Conservation (phyloP, 2,329 filamentous ascomycete species). For the Colletotrichum tropicale region DNA sequence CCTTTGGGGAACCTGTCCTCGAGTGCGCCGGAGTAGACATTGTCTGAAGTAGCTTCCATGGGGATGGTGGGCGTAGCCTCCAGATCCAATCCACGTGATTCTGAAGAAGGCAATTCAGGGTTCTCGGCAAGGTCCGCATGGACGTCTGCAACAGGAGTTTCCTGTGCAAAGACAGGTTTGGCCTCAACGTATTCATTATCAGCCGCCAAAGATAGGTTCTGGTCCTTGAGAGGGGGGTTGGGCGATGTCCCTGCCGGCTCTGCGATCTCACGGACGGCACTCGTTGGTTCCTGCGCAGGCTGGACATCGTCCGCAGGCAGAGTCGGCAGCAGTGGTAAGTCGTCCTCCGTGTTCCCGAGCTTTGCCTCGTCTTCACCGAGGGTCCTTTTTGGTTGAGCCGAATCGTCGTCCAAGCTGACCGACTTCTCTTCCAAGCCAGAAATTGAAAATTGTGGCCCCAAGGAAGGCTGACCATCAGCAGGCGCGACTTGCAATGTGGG, state of each 20-base stretch:
- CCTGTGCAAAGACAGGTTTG: background rate
- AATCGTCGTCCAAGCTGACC: background rate
- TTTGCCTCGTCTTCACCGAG: background rate
- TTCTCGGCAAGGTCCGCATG: background rate
- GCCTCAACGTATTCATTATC: background rate
- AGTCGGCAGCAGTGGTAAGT: background rate
- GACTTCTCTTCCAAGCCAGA: background rate
- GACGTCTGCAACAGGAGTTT: background rate
- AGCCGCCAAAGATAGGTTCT: conserved; percentile 10
- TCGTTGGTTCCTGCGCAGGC: background rate
- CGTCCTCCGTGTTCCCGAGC: background rate
- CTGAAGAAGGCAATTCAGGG: background rate
- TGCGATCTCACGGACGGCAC: background rate
- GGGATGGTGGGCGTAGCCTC: background rate
- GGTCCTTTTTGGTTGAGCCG: background rate
- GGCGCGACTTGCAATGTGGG: background rate
- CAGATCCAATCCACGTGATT: background rate
- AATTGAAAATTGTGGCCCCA: background rate
- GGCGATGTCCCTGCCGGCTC: background rate
- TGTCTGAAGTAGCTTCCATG: background rate
- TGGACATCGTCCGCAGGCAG: background rate
- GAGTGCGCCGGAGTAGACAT: background rate
- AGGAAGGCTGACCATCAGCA: background rate
- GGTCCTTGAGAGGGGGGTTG: conserved; percentile 18
- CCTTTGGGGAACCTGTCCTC: background rate